Percentiles rank a stretch among this genome's conserved stretches.
These are phyloP conservation scores for Fragaria ananassa DNA, from an alignment of 306 rosid genomes.

Conservation along the genomic window DNA sequence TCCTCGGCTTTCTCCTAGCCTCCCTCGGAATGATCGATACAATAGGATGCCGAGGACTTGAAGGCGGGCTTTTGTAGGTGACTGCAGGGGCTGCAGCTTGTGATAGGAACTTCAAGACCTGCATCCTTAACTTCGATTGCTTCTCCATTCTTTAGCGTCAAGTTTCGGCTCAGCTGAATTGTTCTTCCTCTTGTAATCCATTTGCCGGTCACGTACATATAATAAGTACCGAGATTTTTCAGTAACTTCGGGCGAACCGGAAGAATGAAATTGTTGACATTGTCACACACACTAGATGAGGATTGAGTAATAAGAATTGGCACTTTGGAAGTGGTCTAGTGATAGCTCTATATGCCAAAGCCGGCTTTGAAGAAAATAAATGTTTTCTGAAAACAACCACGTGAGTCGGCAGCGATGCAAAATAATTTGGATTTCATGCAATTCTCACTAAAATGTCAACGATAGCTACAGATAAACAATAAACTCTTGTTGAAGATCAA, in stretches of 20 bases:
- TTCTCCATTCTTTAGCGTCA: slow-evolving; percentile 35
- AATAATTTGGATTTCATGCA: not conserved
- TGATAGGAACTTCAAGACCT: slow-evolving; percentile 35
- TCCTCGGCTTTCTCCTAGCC: slow-evolving; percentile 39
- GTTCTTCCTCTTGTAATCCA: not conserved
- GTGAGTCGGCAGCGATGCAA: not conserved
- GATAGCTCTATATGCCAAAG: not conserved
- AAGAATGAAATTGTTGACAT: not conserved
- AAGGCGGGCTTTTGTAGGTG: slow-evolving; percentile 28
- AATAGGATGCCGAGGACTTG: slow-evolving; percentile 31
- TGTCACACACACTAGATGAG: not conserved
- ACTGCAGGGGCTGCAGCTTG: slow-evolving; percentile 32
- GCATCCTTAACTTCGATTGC: slow-evolving; percentile 20
- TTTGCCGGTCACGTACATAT: not conserved
- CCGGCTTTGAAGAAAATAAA: not conserved
- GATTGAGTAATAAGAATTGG: no score
- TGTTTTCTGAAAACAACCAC: not conserved
- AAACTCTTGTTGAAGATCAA: not conserved
- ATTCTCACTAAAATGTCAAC: not conserved
- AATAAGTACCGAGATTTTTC: not conserved
- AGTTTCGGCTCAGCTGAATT: not conserved
- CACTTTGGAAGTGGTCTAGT: not conserved
- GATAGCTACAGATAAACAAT: not conserved
- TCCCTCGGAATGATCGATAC: slow-evolving; percentile 48
- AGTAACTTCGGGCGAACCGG: not conserved